These are phyloP conservation scores for Beauveria sp. DNA, from an alignment of 2,329 filamentous ascomycete genomes.

Conservation along the genomic window DNA sequence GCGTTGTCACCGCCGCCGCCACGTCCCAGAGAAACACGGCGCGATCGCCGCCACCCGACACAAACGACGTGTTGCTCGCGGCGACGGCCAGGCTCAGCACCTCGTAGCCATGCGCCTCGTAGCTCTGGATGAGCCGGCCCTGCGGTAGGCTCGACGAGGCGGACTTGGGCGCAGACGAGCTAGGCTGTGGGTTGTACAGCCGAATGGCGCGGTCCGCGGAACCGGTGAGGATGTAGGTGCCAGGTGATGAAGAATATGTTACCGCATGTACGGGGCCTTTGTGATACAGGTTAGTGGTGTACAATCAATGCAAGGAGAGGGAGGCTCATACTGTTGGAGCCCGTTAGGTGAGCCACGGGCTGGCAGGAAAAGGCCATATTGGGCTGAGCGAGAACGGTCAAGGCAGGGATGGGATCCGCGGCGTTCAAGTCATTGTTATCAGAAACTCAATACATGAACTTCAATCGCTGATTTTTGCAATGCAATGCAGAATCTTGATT, in stretches of 20 bases:
- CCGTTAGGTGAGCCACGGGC: conserved; percentile 48
- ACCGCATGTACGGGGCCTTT: conserved; percentile 65
- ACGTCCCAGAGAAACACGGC: conserved; percentile 95
- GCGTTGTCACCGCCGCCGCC: conserved; percentile 64
- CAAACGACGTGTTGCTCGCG: conserved; percentile 74
- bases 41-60: conserved; percentile 83
- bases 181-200: conserved; percentile 70
- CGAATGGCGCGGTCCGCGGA: conserved; percentile 78
- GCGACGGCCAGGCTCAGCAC: conserved; percentile 74
- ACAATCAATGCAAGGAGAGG: not conserved
- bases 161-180: conserved; percentile 27
- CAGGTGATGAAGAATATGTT: conserved; percentile 63
- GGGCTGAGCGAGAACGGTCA: not conserved
- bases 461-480: not conserved
- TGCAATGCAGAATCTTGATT: not conserved
- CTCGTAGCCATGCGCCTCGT: conserved; percentile 84
- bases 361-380: conserved; percentile 39
- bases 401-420: not conserved
- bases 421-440: not conserved
- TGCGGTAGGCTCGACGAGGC: conserved; percentile 29
- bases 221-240: conserved; percentile 76
- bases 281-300: not conserved
- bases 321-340: conserved; percentile 44
- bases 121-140: conserved; percentile 72
- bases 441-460: not conserved